phyloP scores from a whole-genome alignment of 345 rosid species.

The Populus deltoides region DNA sequence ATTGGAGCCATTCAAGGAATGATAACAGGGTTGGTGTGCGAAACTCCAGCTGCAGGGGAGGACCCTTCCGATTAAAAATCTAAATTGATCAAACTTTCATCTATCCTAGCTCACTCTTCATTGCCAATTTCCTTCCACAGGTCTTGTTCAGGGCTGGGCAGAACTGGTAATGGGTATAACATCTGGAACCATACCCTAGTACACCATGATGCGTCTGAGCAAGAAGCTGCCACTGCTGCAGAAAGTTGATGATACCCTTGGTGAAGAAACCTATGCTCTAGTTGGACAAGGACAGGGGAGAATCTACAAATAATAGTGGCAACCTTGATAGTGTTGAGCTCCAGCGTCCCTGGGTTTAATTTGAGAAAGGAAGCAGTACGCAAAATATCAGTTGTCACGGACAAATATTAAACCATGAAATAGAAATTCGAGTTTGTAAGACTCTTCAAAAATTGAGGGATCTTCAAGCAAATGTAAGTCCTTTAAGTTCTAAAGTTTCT shows the following conservation, averaged over 20 bases:
- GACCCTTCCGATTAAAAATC: neutral
- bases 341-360: neutral
- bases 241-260: conserved; percentile 4
- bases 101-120: neutral
- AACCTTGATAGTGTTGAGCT: neutral
- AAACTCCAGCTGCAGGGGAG: conserved; percentile 10
- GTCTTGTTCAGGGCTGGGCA: neutral
- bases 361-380: neutral
- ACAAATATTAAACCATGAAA: neutral
- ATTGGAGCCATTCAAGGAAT: conserved; percentile 8
- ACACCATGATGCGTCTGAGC: conserved; percentile 1
- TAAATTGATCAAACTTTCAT: neutral
- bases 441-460: neutral
- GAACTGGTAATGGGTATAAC: neutral
- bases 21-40: neutral
- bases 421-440: neutral
- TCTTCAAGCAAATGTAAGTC: neutral
- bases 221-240: conserved; percentile 2
- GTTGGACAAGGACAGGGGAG: conserved; percentile 7
- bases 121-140: neutral
- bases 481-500: neutral
- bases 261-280: conserved; percentile 12
- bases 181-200: conserved; percentile 5
- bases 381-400: neutral
- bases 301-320: neutral